Evolutionary conservation across 805 yeast species (phyloP).

Genomic region (Kurtzmaniella cleridarum): DNA sequence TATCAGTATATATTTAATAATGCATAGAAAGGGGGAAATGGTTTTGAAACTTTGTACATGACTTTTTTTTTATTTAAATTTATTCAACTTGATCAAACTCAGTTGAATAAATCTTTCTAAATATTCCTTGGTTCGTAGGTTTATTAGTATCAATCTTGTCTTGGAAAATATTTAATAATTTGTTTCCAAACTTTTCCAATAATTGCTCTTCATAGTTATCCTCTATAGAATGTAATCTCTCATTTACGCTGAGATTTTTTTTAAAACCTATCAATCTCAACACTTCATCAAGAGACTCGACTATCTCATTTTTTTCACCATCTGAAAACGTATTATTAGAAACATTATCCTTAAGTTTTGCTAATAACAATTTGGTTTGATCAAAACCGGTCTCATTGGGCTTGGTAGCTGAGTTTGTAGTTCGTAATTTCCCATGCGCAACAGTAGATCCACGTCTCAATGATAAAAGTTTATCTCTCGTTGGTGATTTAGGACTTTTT

Average conservation of each 20-base stretch:
- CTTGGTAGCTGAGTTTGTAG: too few species aligned
- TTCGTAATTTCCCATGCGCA: too few species aligned
- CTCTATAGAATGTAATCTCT: neutral
- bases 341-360: neutral
- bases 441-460: too few species aligned
- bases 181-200: constrained; percentile 35
- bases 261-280: constrained; percentile 11
- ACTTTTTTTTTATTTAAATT: too few species aligned
- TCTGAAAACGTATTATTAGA: constrained; percentile 12
- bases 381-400: too few species aligned
- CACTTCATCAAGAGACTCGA: constrained; percentile 15
- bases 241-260: constrained; percentile 2
- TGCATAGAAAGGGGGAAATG: neutral
- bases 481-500: neutral
- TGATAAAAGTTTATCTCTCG: neutral
- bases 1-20: constrained; percentile 2
- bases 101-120: constrained; percentile 1
- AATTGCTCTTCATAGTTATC: constrained; percentile 13
- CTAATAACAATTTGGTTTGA: too few species aligned
- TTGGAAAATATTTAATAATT: constrained; percentile 24
- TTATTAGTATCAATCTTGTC: constrained; percentile 14
- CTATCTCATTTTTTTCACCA: constrained; percentile 13
- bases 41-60: too few species aligned
- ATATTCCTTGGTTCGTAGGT: neutral
- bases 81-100: constrained; percentile 1